Conservation (phyloP, 129 eudicot species). For the Saussurea involucrata region DNA sequence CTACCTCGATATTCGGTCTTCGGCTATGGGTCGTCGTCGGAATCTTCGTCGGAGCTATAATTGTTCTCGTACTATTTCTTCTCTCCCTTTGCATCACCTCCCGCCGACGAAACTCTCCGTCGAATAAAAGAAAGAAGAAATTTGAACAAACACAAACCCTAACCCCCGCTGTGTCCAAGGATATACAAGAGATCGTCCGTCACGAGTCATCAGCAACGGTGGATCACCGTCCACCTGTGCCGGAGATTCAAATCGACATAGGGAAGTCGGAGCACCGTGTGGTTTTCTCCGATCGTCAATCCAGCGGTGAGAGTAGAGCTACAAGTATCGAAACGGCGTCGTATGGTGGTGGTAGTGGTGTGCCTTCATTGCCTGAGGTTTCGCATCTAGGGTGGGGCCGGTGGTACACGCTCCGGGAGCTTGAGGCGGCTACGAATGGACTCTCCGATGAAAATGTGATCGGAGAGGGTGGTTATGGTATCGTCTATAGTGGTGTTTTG, state of each 20-base stretch:
- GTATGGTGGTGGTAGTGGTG: conserved; percentile 48
- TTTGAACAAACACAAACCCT: conserved; percentile 15
- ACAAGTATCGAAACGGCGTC: conserved; percentile 55
- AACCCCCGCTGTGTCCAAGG: conserved; percentile 61
- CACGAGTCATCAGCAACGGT: conserved; percentile 35
- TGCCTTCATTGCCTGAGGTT: conserved; percentile 66
- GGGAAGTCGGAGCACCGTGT: conserved; percentile 77
- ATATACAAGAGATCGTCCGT: conserved; percentile 59
- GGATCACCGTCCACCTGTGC: conserved; percentile 24
- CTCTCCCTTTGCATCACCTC: conserved; percentile 65
- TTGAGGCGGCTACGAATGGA: conserved; percentile 75
- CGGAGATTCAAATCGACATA: conserved; percentile 81
- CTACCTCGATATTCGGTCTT: conserved; percentile 78
- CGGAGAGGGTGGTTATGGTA: conserved; percentile 90
- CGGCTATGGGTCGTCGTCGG: conserved; percentile 75
- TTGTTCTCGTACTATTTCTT: conserved; percentile 61
- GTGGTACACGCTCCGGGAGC: conserved; percentile 87
- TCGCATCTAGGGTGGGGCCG: conserved; percentile 93
- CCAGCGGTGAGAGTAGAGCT: conserved; percentile 70
- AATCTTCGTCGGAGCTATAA: conserved; percentile 62
- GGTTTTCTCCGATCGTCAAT: conserved; percentile 59
- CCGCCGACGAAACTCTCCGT: conserved; percentile 38
- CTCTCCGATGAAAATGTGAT: conserved; percentile 73
- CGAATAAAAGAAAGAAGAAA: conserved; percentile 10
- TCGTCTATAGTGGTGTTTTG: conserved; percentile 69